Conservation (phyloP, 495 filamentous ascomycete species). For the Lophiotrema nucula region DNA sequence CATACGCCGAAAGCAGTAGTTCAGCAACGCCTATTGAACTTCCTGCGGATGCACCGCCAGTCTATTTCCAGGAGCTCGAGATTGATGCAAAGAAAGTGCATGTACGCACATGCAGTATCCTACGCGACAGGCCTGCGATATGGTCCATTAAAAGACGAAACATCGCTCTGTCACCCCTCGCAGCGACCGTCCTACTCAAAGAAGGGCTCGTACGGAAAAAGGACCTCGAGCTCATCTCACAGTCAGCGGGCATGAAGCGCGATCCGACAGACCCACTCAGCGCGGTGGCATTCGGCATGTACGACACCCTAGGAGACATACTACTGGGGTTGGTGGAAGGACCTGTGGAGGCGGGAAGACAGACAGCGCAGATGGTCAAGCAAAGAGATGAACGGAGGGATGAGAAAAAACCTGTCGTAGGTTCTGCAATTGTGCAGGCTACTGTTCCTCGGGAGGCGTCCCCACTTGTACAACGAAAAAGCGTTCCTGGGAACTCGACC, state of each 20-base stretch:
- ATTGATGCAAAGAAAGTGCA: slow-evolving; percentile 4
- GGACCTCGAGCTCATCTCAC: slow-evolving; percentile 38
- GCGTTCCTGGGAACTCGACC: not conserved
- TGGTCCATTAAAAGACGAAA: slow-evolving; percentile 40
- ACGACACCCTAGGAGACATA: slow-evolving; percentile 20
- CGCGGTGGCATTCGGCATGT: slow-evolving; percentile 41
- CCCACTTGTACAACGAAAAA: not conserved
- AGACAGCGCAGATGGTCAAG: not conserved
- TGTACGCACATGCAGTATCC: slow-evolving; percentile 3
- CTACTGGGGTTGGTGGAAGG: slow-evolving; percentile 16
- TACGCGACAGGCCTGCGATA: slow-evolving; percentile 34
- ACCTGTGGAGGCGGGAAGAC: slow-evolving; percentile 3
- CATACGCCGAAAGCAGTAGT: not conserved
- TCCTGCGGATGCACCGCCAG: not conserved
- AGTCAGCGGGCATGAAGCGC: slow-evolving; percentile 35
- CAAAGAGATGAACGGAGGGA: not conserved
- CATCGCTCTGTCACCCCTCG: slow-evolving; percentile 39
- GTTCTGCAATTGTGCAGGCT: not conserved
- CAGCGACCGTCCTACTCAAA: slow-evolving; percentile 38
- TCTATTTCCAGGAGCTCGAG: slow-evolving; percentile 2
- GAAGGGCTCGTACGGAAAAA: slow-evolving; percentile 38
- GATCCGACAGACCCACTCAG: slow-evolving; percentile 42
- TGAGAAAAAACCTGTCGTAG: not conserved
- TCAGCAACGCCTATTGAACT: not conserved
- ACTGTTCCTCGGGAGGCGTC: not conserved